Conservation (phyloP, 2,329 filamentous ascomycete species). For the Exserohilum rostratum region DNA sequence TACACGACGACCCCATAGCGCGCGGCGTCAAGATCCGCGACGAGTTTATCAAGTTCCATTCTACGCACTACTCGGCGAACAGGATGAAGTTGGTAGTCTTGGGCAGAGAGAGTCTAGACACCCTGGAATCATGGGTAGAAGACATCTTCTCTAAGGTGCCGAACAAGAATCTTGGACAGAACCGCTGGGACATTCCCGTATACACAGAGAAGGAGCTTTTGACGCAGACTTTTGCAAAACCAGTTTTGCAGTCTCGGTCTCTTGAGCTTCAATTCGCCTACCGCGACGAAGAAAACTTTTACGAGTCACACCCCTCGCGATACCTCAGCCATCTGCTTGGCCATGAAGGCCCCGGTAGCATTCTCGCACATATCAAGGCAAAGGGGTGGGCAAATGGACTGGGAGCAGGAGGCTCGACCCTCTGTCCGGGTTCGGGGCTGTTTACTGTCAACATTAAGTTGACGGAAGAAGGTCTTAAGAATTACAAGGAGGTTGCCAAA, state of each 20-base stretch:
- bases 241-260: constrained; percentile 84
- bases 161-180: constrained; percentile 77
- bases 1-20: constrained; percentile 81
- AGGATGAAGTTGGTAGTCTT: constrained; percentile 90
- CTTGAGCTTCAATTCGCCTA: constrained; percentile 84
- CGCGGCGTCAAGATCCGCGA: constrained; percentile 83
- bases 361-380: constrained; percentile 85
- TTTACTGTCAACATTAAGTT: constrained; percentile 81
- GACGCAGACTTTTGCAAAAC: constrained; percentile 84
- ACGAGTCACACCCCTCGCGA: constrained; percentile 79
- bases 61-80: constrained; percentile 89
- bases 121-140: constrained; percentile 80
- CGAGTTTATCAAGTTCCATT: constrained; percentile 92
- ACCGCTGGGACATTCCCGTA: constrained; percentile 70
- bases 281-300: constrained; percentile 80
- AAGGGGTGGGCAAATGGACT: constrained; percentile 89
- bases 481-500: constrained; percentile 83
- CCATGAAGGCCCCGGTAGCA: constrained; percentile 90
- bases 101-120: constrained; percentile 79
- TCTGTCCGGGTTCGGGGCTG: constrained; percentile 80
- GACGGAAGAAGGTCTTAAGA: constrained; percentile 81
- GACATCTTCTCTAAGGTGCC: constrained; percentile 81
- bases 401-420: constrained; percentile 73
- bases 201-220: constrained; percentile 65
- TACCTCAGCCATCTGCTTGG: constrained; percentile 91